These are phyloP conservation scores for Jaapia argillacea DNA, from an alignment of 768 basidiomycete species.

Conservation along the genomic window DNA sequence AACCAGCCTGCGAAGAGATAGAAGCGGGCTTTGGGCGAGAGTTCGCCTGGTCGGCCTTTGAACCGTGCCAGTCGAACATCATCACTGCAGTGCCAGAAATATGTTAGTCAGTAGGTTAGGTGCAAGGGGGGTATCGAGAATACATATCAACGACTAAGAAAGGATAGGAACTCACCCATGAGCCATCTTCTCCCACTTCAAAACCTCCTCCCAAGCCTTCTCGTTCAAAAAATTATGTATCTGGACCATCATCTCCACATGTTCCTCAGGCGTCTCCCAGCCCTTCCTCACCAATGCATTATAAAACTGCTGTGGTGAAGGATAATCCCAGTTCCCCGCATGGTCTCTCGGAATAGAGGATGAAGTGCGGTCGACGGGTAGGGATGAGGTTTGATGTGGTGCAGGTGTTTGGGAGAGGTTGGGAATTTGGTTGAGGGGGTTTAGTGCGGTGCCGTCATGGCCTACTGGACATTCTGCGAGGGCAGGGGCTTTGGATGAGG, in stretches of 20 bases:
- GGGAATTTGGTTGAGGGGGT: conserved; percentile 84
- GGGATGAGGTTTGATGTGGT: conserved; percentile 39
- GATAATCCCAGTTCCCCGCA: conserved; percentile 79
- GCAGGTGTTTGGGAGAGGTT: conserved; percentile 60
- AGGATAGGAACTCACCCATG: conserved; percentile 38
- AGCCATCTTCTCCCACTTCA: conserved; percentile 79
- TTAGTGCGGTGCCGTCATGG: conserved; percentile 38
- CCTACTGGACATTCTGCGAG: conserved; percentile 55
- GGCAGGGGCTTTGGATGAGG: conserved; percentile 13
- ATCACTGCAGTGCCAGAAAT: too few species aligned
- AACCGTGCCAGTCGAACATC: conserved; percentile 74
- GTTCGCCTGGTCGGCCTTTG: conserved; percentile 82
- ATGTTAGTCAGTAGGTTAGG: too few species aligned
- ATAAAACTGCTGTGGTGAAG: conserved; percentile 95
- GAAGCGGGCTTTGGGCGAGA: conserved; percentile 90
- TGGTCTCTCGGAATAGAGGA: conserved; percentile 80
- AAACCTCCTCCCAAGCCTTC: conserved; percentile 89
- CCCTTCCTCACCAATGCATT: conserved; percentile 95
- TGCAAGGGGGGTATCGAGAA: too few species aligned
- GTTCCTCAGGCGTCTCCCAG: conserved; percentile 94
- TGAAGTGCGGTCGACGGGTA: conserved; percentile 66
- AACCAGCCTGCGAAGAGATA: conserved; percentile 84
- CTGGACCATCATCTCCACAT: conserved; percentile 93
- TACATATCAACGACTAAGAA: too few species aligned
- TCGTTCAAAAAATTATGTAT: conserved; percentile 99